phyloP scores from a whole-genome alignment of 140 eudicot genomes.

The Oenanthe javanica region DNA sequence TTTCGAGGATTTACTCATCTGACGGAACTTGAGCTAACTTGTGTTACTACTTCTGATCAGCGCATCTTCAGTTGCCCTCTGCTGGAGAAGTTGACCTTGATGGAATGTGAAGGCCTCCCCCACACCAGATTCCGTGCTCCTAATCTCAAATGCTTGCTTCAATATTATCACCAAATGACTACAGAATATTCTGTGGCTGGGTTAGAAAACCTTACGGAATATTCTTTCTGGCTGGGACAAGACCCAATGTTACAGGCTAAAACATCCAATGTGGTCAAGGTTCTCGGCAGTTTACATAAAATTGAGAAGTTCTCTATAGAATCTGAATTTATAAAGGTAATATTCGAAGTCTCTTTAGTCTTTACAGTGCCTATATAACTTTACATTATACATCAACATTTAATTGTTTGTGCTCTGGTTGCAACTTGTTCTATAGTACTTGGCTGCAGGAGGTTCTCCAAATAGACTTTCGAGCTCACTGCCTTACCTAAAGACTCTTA shows the following conservation, averaged over 20 bases:
- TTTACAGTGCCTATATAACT: neutral
- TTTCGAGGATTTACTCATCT: neutral
- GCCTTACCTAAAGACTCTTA: neutral
- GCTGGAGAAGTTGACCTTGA: neutral
- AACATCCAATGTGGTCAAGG: neutral
- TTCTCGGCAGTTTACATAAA: neutral
- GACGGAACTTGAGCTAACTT: neutral
- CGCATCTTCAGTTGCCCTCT: neutral
- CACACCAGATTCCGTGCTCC: neutral
- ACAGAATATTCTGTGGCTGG: too few relatives aligned
- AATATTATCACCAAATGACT: too few relatives aligned
- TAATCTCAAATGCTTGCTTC: neutral
- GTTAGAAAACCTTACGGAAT: neutral
- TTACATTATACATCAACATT: neutral
- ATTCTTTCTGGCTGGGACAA: neutral
- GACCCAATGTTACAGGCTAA: neutral
- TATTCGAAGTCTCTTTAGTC: neutral
- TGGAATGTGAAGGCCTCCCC: accelerated
- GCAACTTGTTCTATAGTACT: neutral
- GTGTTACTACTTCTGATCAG: neutral
- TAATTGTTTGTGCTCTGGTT: neutral
- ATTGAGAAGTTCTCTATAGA: neutral
- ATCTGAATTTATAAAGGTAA: neutral
- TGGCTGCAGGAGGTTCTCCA: neutral
- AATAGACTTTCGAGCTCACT: neutral